phyloP scores from a whole-genome alignment of 352 stramenopile species.

The Pythium utonaiense region DNA sequence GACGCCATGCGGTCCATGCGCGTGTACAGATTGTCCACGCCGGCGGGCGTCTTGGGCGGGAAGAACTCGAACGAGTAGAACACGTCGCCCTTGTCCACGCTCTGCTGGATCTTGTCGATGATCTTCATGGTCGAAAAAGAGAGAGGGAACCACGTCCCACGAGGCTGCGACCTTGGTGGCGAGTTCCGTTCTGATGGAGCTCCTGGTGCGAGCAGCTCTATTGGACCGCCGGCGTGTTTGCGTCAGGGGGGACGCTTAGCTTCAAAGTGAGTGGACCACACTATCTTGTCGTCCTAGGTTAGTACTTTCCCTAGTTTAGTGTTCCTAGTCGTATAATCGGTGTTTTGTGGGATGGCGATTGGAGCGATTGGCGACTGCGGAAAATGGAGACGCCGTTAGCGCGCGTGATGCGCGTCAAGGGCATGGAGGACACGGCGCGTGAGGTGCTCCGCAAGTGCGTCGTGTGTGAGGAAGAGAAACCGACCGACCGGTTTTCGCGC shows the following conservation, averaged over 20 bases:
- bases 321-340: conserved; percentile 9
- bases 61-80: conserved; percentile 99
- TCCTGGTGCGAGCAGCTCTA: neutral
- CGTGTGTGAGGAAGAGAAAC: conserved; percentile 25
- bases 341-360: conserved; percentile 3
- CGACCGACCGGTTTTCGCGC: conserved; percentile 33
- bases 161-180: neutral
- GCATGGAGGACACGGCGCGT: neutral
- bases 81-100: conserved; percentile 55
- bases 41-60: conserved; percentile 94
- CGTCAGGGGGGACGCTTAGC: too few relatives aligned
- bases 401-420: neutral
- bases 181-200: conserved; percentile 1
- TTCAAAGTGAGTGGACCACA: conserved; percentile 29
- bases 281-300: neutral
- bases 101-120: conserved; percentile 76
- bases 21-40: conserved; percentile 96
- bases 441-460: conserved; percentile 19
- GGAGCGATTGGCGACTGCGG: neutral
- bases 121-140: conserved; percentile 58
- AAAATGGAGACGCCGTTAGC: conserved; percentile 5
- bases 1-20: conserved; percentile 96
- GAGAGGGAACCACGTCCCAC: neutral
- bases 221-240: neutral
- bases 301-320: conserved; percentile 9